These are phyloP conservation scores for Myxozyma lipomycoides DNA, from an alignment of 805 yeast genomes.

Conservation along the genomic window DNA sequence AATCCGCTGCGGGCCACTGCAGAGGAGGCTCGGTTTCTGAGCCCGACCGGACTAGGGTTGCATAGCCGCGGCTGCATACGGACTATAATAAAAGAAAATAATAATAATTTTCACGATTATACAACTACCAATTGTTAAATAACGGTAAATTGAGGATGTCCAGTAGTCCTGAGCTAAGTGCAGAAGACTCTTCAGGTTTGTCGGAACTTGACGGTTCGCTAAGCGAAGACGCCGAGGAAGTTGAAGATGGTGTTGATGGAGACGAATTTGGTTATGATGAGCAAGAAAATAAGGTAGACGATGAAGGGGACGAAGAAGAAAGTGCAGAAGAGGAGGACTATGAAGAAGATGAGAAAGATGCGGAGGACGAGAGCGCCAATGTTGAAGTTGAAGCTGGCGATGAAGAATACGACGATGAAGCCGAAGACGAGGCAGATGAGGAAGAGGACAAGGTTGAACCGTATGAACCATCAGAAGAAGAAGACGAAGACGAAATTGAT, in stretches of 20 bases:
- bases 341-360: not conserved
- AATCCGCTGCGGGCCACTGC: too few relatives aligned
- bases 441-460: not conserved
- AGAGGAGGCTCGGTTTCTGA: too few relatives aligned
- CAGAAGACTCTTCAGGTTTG: not conserved
- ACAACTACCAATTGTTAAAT: too few relatives aligned
- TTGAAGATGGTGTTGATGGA: slow-evolving; percentile 11
- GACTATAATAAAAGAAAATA: too few relatives aligned
- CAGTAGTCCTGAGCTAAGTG: too few relatives aligned
- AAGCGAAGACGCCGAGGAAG: not conserved
- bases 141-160: too few relatives aligned
- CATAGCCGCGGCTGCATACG: too few relatives aligned
- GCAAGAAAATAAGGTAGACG: slow-evolving; percentile 21
- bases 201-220: not conserved
- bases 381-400: not conserved
- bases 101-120: too few relatives aligned
- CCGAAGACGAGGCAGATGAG: not conserved
- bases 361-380: too few relatives aligned
- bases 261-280: slow-evolving; percentile 23
- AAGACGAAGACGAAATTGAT: slow-evolving; percentile 11
- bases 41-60: too few relatives aligned
- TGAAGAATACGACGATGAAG: not conserved
- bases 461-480: not conserved
- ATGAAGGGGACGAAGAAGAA: slow-evolving; percentile 17
- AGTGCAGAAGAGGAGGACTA: not conserved